Evolutionary conservation across 768 basidiomycete genomes (phyloP), one percentile per base, ranked within the genome.

Genomic region (Amanita fuliginea): DNA sequence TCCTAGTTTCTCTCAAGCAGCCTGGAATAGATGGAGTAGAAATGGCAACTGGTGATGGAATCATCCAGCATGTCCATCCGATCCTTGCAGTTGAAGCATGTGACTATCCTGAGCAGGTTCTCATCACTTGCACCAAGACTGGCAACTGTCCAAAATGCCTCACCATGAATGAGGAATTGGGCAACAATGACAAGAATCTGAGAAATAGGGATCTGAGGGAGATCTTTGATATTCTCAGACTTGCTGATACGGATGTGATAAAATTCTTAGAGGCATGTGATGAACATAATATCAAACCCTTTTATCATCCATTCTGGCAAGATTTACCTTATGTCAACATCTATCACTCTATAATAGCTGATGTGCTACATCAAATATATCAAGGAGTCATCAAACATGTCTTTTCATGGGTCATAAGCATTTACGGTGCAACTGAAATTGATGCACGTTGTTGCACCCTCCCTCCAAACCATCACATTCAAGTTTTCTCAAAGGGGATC

Each of bases 351-450:
- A 61, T 78, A 36, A 70, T 70, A 0, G 73, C 76, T 0, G 69
- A 77, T 53, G 53, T 74, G 19, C 64, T 78, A 1, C 74, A 78
- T 51, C 71, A 76, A 52, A 50, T 76, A 0, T 67, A 72, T 51
- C 72, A 77, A 54, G 75, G 75, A 0, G 51, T 73, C 2, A 58
- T 76, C 55, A 72, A 71, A 46, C 71, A 74, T 47, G 46, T 73
- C 0, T 56, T 71, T 1, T 46, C 46, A 0, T 76, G 73, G 74
- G 49, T 61, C 6, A 52, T 55, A 4, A 16, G 33, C 35, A 55
- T 56, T 1, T 55, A 56, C 28, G 59, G 58, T 1, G 53, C 54
- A 1, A 52, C 55, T 0, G 67, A 70, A 46, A 55, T 75, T 24
- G 71, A 77, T 56, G 55, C 56, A 0, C 62, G 68, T 0, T 68